Base-by-base conservation (phyloP, 1,139 yeast species). In the Dujonia santamariae region DNA sequence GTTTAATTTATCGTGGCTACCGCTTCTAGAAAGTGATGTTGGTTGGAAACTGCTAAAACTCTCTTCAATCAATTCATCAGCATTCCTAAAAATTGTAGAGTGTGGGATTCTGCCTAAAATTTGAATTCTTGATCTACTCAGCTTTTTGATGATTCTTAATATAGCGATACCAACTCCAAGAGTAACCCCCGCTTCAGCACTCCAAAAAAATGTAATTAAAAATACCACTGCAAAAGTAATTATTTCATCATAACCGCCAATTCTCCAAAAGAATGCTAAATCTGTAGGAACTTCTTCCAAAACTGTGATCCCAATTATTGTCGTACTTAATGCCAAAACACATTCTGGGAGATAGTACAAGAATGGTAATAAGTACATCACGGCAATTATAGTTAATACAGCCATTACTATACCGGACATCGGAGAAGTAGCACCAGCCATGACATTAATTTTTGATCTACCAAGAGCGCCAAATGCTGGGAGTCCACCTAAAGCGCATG, bases 381-480 rank as follows among this genome's bases (percentile, higher is more conserved):
- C 51, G 2, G 59, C 52, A 26, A 58, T 22, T 1, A 52, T 39
- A 6, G 60, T 54, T 3, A 51, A 45, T 2, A 41, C 24, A 3
- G 57, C 55, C 62, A 61, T 59, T 16, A 60, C 33, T 4, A 61
- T 40, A 1, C 54, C 51, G 2, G 65, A 54, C 57, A 61, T 51
- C 4, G 65, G 66, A 3, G 65, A 47, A 14, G 53, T 52, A 7
- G 66, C 66, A 2, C 67, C 67, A 0, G 65, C 56, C 30, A 59
- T 41, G 13, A 59, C 47, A 37, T 59, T 59, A 29, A 61, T 56
- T 38, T 57, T 60, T 9, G 66, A 60, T 32, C 67, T 50, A n/a
- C 67, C 67, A 36, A 61, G 48, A 0, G 64, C 65, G 2, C 66
- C 66, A 44, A 60, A 61, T 7, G 63, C 54, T 7, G 67, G 67